Conservation (phyloP, 2,329 filamentous ascomycete genomes). For the Scedosporium minutisporum region DNA sequence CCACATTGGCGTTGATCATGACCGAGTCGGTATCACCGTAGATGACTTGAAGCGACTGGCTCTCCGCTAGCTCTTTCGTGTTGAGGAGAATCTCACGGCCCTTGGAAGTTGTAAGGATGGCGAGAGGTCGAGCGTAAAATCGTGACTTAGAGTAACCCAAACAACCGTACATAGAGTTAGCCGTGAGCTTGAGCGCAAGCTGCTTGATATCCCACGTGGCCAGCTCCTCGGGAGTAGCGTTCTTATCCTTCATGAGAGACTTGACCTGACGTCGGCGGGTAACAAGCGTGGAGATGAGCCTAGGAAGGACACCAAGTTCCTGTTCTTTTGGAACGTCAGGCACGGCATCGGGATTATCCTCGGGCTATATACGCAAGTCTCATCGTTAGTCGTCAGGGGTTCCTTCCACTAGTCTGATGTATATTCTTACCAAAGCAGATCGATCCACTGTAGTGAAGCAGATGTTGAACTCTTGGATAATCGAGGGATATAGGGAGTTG, state of each 20-base stretch:
- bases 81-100: slow-evolving; percentile 93
- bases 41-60: slow-evolving; percentile 83
- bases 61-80: slow-evolving; percentile 92
- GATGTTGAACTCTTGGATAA: slow-evolving; percentile 99
- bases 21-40: slow-evolving; percentile 99
- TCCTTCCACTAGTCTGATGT: background rate
- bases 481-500: slow-evolving; percentile 96
- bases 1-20: slow-evolving; percentile 99
- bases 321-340: slow-evolving; percentile 76
- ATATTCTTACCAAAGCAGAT: slow-evolving; percentile 49
- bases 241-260: slow-evolving; percentile 90
- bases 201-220: slow-evolving; percentile 98
- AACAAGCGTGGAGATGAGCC: slow-evolving; percentile 85
- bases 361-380: background rate
- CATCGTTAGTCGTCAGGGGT: background rate
- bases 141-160: slow-evolving; percentile 93
- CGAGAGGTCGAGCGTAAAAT: slow-evolving; percentile 91
- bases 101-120: slow-evolving; percentile 93
- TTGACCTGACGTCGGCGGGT: slow-evolving; percentile 86
- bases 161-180: slow-evolving; percentile 99
- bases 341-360: slow-evolving; percentile 74
- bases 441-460: slow-evolving; percentile 97
- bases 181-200: slow-evolving; percentile 88
- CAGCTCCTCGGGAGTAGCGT: slow-evolving; percentile 73
- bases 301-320: slow-evolving; percentile 76